phyloP scores from a whole-genome alignment of 495 filamentous ascomycete genomes.

The Neurospora sp. region DNA sequence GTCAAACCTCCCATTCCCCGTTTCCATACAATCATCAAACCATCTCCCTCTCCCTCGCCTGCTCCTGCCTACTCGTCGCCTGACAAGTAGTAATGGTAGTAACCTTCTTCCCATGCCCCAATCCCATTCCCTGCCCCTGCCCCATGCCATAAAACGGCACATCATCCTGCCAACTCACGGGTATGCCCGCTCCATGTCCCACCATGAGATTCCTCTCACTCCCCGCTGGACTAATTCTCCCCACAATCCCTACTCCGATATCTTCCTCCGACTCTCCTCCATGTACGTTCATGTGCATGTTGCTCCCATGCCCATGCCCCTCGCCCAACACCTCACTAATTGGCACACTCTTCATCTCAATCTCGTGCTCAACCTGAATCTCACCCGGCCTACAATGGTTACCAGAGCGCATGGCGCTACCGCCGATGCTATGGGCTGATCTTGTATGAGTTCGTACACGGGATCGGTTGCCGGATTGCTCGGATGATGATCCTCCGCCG shows the following conservation, averaged over 20 bases:
- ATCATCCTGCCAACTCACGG: no score
- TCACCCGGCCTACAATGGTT: neutral
- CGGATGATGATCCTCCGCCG: neutral
- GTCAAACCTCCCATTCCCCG: neutral
- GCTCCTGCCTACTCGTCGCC: neutral
- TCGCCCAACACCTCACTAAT: neutral
- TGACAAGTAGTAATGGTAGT: neutral
- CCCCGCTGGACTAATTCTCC: conserved; percentile 7
- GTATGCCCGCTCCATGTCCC: no score
- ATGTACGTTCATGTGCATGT: neutral
- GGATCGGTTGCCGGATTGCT: neutral
- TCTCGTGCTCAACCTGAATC: conserved; percentile 11
- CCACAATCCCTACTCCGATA: neutral
- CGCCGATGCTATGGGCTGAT: neutral
- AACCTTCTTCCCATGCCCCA: neutral
- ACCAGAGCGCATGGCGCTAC: neutral
- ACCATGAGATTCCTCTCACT: conserved; percentile 15
- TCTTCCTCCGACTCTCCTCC: neutral
- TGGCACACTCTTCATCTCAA: conserved; percentile 13
- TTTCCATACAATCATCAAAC: neutral
- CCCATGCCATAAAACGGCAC: neutral
- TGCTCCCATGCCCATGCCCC: neutral
- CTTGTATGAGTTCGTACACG: neutral
- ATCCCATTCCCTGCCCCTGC: neutral
- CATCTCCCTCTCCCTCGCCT: neutral